phyloP scores from a whole-genome alignment of 495 filamentous ascomycete species.

The Clavariopsis aquatica region DNA sequence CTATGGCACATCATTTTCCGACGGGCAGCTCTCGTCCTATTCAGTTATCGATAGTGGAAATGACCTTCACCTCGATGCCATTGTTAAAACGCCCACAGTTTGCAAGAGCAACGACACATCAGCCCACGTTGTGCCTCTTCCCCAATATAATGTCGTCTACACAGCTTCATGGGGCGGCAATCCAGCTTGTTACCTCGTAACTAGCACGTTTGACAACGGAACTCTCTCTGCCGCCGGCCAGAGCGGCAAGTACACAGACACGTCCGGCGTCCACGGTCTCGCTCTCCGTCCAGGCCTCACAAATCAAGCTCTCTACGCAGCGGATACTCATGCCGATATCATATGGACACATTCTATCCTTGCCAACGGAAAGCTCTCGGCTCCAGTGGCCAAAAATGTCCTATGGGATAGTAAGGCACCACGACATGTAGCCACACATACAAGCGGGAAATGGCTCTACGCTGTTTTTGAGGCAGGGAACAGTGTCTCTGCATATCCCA shows the following conservation, averaged over 20 bases:
- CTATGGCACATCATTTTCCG: neutral
- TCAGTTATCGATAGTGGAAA: neutral
- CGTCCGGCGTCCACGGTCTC: conserved; percentile 1
- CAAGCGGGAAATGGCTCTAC: conserved; percentile 7
- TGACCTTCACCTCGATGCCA: neutral
- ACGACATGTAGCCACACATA: neutral
- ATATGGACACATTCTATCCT: neutral
- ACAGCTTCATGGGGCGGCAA: conserved; percentile 2
- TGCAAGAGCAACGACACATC: neutral
- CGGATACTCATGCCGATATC: neutral
- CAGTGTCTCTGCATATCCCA: conserved; percentile 4
- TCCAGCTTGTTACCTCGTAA: neutral
- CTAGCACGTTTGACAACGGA: neutral
- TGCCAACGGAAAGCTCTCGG: neutral
- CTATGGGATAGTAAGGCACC: neutral
- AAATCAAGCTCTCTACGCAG: neutral
- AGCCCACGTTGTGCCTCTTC: neutral
- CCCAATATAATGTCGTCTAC: conserved; percentile 1
- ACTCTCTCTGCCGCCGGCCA: neutral
- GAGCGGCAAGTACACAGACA: neutral
- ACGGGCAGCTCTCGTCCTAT: neutral
- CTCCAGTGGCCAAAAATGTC: neutral
- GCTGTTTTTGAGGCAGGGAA: neutral
- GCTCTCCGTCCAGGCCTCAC: neutral
- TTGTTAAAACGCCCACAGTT: neutral